These are phyloP conservation scores for Limonium bicolor DNA, from an alignment of 148 eudicot genomes.

Conservation along the genomic window DNA sequence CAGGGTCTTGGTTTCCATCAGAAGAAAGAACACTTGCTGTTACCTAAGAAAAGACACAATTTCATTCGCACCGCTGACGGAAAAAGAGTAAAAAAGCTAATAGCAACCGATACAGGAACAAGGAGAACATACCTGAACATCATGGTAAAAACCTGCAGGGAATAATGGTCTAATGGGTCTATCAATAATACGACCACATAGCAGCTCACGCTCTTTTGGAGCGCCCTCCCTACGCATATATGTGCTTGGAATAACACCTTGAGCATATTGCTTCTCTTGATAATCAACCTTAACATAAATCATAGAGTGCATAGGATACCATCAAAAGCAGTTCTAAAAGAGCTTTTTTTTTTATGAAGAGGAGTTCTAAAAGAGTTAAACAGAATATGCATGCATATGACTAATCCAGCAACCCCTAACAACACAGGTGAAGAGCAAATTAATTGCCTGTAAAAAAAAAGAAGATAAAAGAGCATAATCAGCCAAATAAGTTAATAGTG, in stretches of 20 bases:
- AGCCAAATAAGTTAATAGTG: no score
- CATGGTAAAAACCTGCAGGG: slow-evolving; percentile 91
- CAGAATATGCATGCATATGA: no score
- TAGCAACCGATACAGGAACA: not conserved
- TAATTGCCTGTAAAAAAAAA: no score
- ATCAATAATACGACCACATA: slow-evolving; percentile 93
- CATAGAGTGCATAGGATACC: no score
- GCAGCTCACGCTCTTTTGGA: slow-evolving; percentile 95
- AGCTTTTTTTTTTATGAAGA: no score
- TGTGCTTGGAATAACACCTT: slow-evolving; percentile 83
- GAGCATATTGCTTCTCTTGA: slow-evolving; percentile 96
- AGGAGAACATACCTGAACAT: slow-evolving; percentile 71
- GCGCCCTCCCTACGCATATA: slow-evolving; percentile 99
- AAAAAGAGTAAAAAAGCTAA: not conserved
- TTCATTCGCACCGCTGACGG: not conserved
- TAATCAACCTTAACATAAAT: slow-evolving; percentile 75
- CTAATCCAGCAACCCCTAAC: no score
- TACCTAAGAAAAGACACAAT: slow-evolving; percentile 24
- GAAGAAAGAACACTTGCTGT: slow-evolving; percentile 93
- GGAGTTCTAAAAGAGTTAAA: no score
- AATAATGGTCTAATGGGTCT: slow-evolving; percentile 93
- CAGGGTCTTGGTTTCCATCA: slow-evolving; percentile 98
- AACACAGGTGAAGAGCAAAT: no score
- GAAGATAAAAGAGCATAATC: no score
- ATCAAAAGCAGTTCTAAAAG: no score